phyloP scores from a whole-genome alignment of 2,329 filamentous ascomycete species.

The Apiospora hydei region DNA sequence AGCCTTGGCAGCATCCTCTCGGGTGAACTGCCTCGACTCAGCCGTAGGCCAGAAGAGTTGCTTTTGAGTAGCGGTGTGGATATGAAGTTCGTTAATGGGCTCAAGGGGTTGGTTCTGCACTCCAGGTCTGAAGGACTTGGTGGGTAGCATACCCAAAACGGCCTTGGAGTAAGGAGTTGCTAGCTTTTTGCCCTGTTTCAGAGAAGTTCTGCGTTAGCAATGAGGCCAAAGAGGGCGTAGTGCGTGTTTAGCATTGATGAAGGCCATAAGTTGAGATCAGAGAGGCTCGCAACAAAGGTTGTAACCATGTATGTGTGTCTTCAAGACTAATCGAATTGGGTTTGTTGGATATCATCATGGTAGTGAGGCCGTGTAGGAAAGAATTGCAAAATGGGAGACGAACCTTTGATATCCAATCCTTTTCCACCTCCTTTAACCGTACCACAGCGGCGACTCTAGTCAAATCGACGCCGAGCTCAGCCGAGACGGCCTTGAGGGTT shows the following conservation, averaged over 20 bases:
- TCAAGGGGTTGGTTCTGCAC: slow-evolving; percentile 60
- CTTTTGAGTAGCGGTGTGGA: slow-evolving; percentile 67
- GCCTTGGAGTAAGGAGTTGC: slow-evolving; percentile 80
- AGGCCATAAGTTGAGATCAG: slow-evolving; percentile 57
- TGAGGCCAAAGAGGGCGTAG: slow-evolving; percentile 23
- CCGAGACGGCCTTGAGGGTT: slow-evolving; percentile 78
- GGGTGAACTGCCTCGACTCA: slow-evolving; percentile 69
- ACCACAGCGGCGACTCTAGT: slow-evolving; percentile 86
- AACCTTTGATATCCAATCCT: slow-evolving; percentile 77
- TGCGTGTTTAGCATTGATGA: background rate
- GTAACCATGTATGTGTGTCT: slow-evolving; percentile 91
- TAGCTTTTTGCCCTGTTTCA: slow-evolving; percentile 74
- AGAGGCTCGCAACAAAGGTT: slow-evolving; percentile 77
- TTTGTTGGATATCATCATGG: slow-evolving; percentile 72
- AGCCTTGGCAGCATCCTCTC: slow-evolving; percentile 69
- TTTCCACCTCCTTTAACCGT: slow-evolving; percentile 85
- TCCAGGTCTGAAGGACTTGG: slow-evolving; percentile 62
- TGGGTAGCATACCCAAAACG: slow-evolving; percentile 81
- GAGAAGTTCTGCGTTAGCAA: slow-evolving; percentile 31
- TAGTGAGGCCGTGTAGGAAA: slow-evolving; percentile 36
- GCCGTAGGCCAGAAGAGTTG: slow-evolving; percentile 71
- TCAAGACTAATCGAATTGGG: slow-evolving; percentile 99
- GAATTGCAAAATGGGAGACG: slow-evolving; percentile 25
- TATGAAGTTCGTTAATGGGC: slow-evolving; percentile 69
- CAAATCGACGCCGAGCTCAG: slow-evolving; percentile 80